Evolutionary conservation across 495 filamentous ascomycete genomes (phyloP), one percentile per base, ranked within the genome.

Genomic region (Talaromyces proteolyticus): DNA sequence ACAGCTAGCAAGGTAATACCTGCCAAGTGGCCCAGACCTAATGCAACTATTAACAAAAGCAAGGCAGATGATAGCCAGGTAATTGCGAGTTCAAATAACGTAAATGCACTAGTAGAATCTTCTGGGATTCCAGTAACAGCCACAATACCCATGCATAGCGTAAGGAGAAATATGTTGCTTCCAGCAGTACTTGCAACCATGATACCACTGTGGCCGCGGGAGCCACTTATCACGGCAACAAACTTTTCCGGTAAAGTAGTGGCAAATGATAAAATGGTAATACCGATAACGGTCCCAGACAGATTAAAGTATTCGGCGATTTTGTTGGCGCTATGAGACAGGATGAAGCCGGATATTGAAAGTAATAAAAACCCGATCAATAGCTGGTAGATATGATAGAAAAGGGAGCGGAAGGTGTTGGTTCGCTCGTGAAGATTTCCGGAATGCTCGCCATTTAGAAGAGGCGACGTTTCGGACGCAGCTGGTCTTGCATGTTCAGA

Each of bases 201-300:
- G 46, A 80, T 75, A 3, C 77, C 75, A 1, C 58, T 54, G 18
- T 79, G 69, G 1, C 71, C 69, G 1, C 73, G 64, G 2, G 45
- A 53, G 7, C 75, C 73, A 34, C 71, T 67, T 5, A 82, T 22
- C 1, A 77, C 57, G 7, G 76, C 67, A 16, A 80, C 55, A 19
- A 81, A 65, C 51, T 81, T 82, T 59, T 80, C 78, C 1, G 78
- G 78, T 0, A 82, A 54, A 0, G 78, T 82, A 0, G 78, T 80
- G 16, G 78, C 78, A 45, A 81, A 68, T 0, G 80, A 68, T 2
- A 84, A 60, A 11, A 84, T 64, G 0, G 69, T 74, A 21, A 80
- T 58, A 29, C 80, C 78, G 17, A 84, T 61, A 11, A 80, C 56
- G 0, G 65, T 66, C 29, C 63, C 70, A 1, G 77, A 77, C 0